phyloP scores from a whole-genome alignment of 805 yeast species.

The Candida tallmaniae region DNA sequence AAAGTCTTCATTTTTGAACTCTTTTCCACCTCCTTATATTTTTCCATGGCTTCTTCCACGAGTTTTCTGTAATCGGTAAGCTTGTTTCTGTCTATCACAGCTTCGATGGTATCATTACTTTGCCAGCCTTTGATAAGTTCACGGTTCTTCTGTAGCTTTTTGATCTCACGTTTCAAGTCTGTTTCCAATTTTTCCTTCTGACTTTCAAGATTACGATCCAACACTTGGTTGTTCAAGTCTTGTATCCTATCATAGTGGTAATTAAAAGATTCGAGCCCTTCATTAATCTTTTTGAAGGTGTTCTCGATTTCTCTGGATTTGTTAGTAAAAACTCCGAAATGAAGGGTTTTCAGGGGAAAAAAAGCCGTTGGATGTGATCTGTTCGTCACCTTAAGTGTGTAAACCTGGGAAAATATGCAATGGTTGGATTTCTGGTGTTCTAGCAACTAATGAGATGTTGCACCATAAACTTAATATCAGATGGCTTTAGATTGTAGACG shows the following conservation, averaged over 20 bases:
- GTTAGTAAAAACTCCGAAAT: too few species aligned
- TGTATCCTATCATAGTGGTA: conserved; percentile 43
- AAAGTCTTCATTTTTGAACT: conserved; percentile 40
- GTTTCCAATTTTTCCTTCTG: conserved; percentile 42
- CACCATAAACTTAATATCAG: too few species aligned
- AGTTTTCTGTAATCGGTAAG: conserved; percentile 34
- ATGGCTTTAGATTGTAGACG: too few species aligned
- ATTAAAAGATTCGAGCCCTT: conserved; percentile 42
- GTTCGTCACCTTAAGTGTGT: too few species aligned
- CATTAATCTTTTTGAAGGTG: conserved; percentile 41
- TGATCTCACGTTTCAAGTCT: conserved; percentile 43
- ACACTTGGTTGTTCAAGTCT: conserved; percentile 22
- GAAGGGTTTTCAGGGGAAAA: too few species aligned
- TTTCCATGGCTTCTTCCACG: conserved; percentile 44
- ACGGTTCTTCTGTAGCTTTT: conserved; percentile 41
- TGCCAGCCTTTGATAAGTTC: conserved; percentile 45
- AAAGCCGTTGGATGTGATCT: too few species aligned
- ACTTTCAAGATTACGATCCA: conserved; percentile 31
- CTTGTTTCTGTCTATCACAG: conserved; percentile 21
- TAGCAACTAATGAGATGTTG: too few species aligned
- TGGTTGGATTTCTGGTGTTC: too few species aligned
- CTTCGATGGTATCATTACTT: conserved; percentile 28
- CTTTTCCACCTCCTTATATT: conserved; percentile 41
- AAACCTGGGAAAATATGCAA: too few species aligned
- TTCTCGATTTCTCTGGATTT: conserved; percentile 34